phyloP scores from a whole-genome alignment of 2,329 filamentous ascomycete species.

The Apiospora malaysiana region DNA sequence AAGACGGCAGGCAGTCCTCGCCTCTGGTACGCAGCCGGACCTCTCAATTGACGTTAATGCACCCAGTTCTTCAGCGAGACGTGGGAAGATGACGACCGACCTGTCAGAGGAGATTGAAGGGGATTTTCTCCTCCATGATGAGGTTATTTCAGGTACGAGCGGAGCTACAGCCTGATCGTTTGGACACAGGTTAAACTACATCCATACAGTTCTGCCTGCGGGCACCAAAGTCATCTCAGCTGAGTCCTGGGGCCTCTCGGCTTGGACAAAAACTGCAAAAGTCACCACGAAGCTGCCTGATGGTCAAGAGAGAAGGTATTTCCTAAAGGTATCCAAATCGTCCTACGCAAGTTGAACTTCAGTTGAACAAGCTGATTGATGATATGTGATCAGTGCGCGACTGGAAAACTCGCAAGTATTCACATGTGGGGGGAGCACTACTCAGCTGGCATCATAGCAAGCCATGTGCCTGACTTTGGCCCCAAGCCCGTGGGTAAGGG shows the following conservation, averaged over 20 bases:
- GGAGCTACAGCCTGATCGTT: background rate
- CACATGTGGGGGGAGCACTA: conserved; percentile 15
- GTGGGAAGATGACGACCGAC: background rate
- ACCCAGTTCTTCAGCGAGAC: conserved; percentile 21
- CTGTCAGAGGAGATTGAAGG: background rate
- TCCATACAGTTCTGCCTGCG: conserved; percentile 23
- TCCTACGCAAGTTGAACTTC: conserved; percentile 35
- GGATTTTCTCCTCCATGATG: background rate
- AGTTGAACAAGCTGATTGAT: conserved; percentile 22
- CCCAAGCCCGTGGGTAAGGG: conserved; percentile 34
- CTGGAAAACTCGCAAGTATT: background rate
- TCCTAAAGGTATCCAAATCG: conserved; percentile 37
- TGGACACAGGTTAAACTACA: background rate
- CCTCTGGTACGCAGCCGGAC: background rate
- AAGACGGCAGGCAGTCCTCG: background rate
- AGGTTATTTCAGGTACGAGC: background rate
- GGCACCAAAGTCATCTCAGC: conserved; percentile 34
- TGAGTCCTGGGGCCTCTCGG: conserved; percentile 32
- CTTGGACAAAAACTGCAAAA: conserved; percentile 35
- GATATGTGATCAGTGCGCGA: background rate
- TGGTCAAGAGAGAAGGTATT: conserved; percentile 31
- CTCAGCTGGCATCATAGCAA: conserved; percentile 23
- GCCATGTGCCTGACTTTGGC: conserved; percentile 31
- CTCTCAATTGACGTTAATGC: conserved; percentile 26
- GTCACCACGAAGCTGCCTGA: conserved; percentile 29